Base-by-base conservation (phyloP, 345 rosid species). In the Populus deltoides region DNA sequence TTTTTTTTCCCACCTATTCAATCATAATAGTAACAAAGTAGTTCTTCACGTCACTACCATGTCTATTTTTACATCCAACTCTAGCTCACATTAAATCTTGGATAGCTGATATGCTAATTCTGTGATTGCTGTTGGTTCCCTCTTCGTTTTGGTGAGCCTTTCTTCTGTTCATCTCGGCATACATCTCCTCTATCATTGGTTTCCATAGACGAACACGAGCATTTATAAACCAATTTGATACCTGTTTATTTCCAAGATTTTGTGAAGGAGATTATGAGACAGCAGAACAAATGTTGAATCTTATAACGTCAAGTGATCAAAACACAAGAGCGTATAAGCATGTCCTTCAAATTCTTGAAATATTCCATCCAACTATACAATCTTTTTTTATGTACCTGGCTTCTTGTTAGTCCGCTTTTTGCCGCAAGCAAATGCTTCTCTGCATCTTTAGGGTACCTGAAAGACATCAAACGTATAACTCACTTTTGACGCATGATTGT, bases 131-230 rank as follows among this genome's bases (percentile, higher is more conserved):
- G 33, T 53, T 63, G 25, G 36, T 79, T 81, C 90, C 90, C 57
- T 87, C 87, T 39, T 80, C 85, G 16, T 41, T 51, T 20, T 70
- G 66, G 1, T 69, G 80, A 51, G 76, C 83, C 61, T 91, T 91
- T 80, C 93, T 85, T 80, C 85, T 77, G 86, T 91, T 95, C 96
- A 92, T 89, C 79, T 95, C 98, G 0, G 87, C 87, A 74, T 93
- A 92, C 99, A 95, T 95, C 57, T 95, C 99, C 86, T 93, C 99
- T 15, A 95, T 95, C 99, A 93, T 88, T 15, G 99, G 99, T 81
- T 95, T 95, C 99, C 99, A 95, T 45, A 95, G 89, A 3, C 99
- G 94, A 72, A 95, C 99, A 0, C 99, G 90, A 4, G 99, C 99
- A 69, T 95, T 95, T 79, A 95, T 95, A 79, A 95, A 95, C 99